Evolutionary conservation across 1,139 yeast genomes (phyloP).

Genomic region (Pichia sp.): DNA sequence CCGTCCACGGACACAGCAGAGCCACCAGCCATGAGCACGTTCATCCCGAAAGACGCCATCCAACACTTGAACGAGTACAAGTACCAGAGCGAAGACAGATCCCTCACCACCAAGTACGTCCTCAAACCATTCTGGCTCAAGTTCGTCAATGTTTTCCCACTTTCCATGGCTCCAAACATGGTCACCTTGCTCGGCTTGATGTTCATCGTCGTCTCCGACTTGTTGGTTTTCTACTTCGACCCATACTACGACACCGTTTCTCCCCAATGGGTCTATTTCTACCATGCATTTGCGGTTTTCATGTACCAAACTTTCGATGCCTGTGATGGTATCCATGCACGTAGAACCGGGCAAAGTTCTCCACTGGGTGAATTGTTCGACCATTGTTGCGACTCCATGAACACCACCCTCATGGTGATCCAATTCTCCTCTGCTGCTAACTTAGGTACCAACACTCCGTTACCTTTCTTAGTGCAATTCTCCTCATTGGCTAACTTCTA

Average conservation of each 20-base stretch:
- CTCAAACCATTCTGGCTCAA: conserved; percentile 78
- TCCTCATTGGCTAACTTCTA: conserved; percentile 81
- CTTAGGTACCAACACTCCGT: conserved; percentile 61
- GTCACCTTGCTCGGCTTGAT: conserved; percentile 77
- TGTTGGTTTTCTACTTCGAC: conserved; percentile 69
- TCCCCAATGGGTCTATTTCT: conserved; percentile 82
- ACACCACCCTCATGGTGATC: conserved; percentile 77
- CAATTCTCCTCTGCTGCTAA: conserved; percentile 73
- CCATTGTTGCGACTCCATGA: conserved; percentile 89
- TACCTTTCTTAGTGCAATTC: conserved; percentile 67
- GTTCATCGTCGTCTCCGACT: conserved; percentile 64
- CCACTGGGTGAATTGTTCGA: conserved; percentile 95
- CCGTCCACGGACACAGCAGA: not conserved
- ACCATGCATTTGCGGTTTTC: conserved; percentile 82
- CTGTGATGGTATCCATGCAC: conserved; percentile 93
- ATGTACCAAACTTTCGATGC: conserved; percentile 96
- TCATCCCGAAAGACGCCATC: conserved; percentile 28
- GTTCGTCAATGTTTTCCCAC: conserved; percentile 74
- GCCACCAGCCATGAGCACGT: conserved; percentile 23
- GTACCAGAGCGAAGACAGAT: conserved; percentile 77
- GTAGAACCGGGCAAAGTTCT: conserved; percentile 90
- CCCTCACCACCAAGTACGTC: conserved; percentile 69
- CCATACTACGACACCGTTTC: conserved; percentile 58
- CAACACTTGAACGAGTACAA: conserved; percentile 32
- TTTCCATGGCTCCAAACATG: conserved; percentile 86